Conservation (phyloP, 192 early-diverging fungal species). For the Coemansia sp. region DNA sequence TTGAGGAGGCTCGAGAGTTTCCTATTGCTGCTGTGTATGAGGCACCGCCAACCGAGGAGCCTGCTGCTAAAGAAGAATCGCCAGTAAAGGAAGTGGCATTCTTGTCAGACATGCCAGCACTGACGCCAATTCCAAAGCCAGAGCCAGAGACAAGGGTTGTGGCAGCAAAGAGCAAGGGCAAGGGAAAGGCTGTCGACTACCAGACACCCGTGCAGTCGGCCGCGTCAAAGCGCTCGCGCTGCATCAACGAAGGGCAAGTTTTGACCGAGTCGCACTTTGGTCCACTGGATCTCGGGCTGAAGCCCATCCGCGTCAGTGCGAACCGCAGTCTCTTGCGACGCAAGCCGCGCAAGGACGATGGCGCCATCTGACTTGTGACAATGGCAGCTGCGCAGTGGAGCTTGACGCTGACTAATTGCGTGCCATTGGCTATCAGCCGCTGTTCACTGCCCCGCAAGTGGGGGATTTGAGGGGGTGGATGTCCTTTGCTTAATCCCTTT, state of each 20-base stretch:
- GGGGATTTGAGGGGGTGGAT: neutral
- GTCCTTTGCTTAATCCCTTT: neutral
- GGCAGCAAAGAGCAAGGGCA: conserved; percentile 15
- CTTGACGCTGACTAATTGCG: neutral
- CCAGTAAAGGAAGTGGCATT: neutral
- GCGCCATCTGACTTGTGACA: neutral
- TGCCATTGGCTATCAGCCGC: neutral
- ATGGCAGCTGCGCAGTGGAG: neutral
- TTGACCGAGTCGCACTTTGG: conserved; percentile 44
- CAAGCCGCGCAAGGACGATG: conserved; percentile 5
- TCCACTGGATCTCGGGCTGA: conserved; percentile 45
- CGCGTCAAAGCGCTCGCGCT: neutral
- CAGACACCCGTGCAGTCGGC: neutral
- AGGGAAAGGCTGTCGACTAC: conserved; percentile 31
- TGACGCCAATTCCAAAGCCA: neutral
- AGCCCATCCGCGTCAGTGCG: conserved; percentile 44
- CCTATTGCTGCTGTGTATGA: neutral
- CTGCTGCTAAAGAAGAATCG: neutral
- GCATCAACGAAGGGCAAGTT: conserved; percentile 1
- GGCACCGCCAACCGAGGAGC: neutral
- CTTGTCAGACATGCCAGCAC: neutral
- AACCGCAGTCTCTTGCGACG: conserved; percentile 44
- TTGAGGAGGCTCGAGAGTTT: neutral
- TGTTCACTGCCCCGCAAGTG: neutral
- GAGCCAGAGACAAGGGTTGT: neutral